Evolutionary conservation across 345 rosid genomes (phyloP).

Genomic region (Psidium guajava): DNA sequence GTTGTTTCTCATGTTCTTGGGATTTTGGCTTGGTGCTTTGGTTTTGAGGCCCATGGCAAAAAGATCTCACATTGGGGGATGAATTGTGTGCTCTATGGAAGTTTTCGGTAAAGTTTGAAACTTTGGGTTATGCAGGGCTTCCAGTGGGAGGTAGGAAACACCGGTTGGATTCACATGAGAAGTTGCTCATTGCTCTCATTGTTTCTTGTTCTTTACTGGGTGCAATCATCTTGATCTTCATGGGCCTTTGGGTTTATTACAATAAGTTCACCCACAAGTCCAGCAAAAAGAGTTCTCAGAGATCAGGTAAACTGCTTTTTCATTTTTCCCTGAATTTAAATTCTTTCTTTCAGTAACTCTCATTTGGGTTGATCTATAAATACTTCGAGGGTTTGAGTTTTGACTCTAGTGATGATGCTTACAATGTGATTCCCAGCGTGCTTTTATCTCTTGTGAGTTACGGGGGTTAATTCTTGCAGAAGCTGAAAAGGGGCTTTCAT

Average conservation of each 20-base stretch:
- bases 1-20: not conserved
- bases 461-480: constrained; percentile 15
- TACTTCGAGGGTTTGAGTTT: not conserved
- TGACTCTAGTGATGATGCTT: not conserved
- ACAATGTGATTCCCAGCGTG: not conserved
- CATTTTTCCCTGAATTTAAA: not conserved
- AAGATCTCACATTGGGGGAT: not conserved
- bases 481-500: constrained; percentile 33
- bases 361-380: not conserved
- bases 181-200: constrained; percentile 32
- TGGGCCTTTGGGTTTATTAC: constrained; percentile 36
- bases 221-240: constrained; percentile 23
- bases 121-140: constrained; percentile 22
- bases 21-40: not conserved
- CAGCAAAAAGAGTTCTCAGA: constrained; percentile 6
- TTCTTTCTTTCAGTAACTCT: not conserved
- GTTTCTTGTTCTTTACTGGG: constrained; percentile 42
- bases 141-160: constrained; percentile 27
- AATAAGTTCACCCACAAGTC: constrained; percentile 15
- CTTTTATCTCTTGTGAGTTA: constrained; percentile 3
- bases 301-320: constrained; percentile 31
- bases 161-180: constrained; percentile 30
- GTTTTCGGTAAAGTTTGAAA: not conserved
- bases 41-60: not conserved
- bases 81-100: not conserved